These are phyloP conservation scores for Aureobasidium melanogenum DNA, from an alignment of 2,329 filamentous ascomycete species.

Conservation along the genomic window DNA sequence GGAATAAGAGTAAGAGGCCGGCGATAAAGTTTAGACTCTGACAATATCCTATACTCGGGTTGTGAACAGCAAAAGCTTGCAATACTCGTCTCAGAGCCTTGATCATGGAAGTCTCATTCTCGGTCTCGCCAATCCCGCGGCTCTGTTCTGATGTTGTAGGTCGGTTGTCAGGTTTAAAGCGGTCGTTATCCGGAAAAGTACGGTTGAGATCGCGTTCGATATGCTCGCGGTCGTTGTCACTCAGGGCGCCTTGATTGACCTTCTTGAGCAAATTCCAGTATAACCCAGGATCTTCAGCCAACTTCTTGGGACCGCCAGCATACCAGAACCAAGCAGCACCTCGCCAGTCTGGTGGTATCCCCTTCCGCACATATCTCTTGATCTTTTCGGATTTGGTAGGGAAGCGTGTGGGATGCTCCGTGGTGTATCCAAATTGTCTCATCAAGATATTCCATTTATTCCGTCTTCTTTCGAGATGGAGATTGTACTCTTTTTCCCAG, in stretches of 20 bases:
- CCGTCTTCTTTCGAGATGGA: slow-evolving; percentile 63
- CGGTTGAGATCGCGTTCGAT: slow-evolving; percentile 91
- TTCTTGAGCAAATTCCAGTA: slow-evolving; percentile 63
- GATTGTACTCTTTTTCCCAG: slow-evolving; percentile 68
- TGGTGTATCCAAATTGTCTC: slow-evolving; percentile 36
- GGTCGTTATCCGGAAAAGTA: slow-evolving; percentile 89
- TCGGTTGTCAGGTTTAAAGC: slow-evolving; percentile 63
- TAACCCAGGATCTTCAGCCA: slow-evolving; percentile 66
- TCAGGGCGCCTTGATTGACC: slow-evolving; percentile 55
- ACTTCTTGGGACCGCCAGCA: slow-evolving; percentile 71
- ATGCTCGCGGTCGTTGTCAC: slow-evolving; percentile 69
- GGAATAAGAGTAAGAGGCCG: slow-evolving; percentile 78
- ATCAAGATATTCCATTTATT: slow-evolving; percentile 70
- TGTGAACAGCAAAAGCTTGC: slow-evolving; percentile 83
- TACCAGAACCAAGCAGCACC: slow-evolving; percentile 98
- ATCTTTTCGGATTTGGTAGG: slow-evolving; percentile 73
- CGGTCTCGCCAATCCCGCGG: slow-evolving; percentile 18
- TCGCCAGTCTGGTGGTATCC: slow-evolving; percentile 86
- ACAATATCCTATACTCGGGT: slow-evolving; percentile 87
- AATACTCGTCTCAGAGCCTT: slow-evolving; percentile 74
- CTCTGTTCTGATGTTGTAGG: slow-evolving; percentile 21
- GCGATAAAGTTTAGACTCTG: slow-evolving; percentile 94
- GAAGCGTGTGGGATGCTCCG: slow-evolving; percentile 64
- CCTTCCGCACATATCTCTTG: slow-evolving; percentile 85
- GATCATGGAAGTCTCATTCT: slow-evolving; percentile 65